phyloP scores from a whole-genome alignment of 345 rosid species.

The Moricandia moricandioides region DNA sequence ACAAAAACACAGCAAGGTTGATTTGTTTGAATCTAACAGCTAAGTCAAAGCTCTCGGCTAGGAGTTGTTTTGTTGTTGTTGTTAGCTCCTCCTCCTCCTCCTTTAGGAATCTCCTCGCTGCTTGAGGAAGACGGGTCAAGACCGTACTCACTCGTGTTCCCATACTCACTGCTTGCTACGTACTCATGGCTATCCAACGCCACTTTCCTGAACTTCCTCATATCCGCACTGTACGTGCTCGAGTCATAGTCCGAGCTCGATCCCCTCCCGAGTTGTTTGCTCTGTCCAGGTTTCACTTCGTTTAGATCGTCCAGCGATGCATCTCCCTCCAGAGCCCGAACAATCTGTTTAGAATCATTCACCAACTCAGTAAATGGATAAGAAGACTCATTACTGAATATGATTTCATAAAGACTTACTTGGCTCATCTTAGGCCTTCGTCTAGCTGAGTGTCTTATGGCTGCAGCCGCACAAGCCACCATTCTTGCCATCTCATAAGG shows the following conservation, averaged over 20 bases:
- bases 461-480: conserved; percentile 78
- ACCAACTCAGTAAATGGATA: not conserved
- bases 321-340: conserved; percentile 84
- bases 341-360: conserved; percentile 47
- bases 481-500: conserved; percentile 62
- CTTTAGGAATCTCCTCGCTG: conserved; percentile 43
- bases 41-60: conserved; percentile 23
- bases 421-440: conserved; percentile 88
- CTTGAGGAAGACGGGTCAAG: conserved; percentile 25
- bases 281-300: conserved; percentile 53
- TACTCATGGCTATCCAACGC: conserved; percentile 73
- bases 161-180: conserved; percentile 50
- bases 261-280: conserved; percentile 42
- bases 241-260: conserved; percentile 70
- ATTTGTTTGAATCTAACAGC: conserved; percentile 32
- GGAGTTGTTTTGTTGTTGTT: conserved; percentile 20
- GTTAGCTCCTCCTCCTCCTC: conserved; percentile 24
- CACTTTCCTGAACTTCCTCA: conserved; percentile 64
- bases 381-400: not conserved
- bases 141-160: conserved; percentile 55
- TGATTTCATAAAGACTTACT: conserved; percentile 30
- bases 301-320: conserved; percentile 63
- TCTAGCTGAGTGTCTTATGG: conserved; percentile 65
- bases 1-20: conserved; percentile 19
- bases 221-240: conserved; percentile 65